Conservation (phyloP, 768 basidiomycete species). For the Pulveroboletus frians region DNA sequence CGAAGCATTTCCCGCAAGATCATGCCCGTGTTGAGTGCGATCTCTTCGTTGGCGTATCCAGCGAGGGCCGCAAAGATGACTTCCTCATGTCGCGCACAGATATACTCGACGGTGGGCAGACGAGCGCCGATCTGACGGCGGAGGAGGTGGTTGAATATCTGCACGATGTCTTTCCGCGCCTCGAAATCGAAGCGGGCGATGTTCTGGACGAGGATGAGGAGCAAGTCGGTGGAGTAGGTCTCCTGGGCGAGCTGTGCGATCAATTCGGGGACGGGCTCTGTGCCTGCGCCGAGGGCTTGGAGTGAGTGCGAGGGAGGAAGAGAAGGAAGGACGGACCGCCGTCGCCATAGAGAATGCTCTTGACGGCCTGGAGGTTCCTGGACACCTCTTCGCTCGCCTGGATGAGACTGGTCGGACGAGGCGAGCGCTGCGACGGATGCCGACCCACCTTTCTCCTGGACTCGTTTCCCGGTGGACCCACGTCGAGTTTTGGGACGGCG, state of each 20-base stretch:
- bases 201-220: constrained; percentile 74
- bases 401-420: constrained; percentile 4
- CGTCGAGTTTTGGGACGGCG: constrained; percentile 71
- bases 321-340: constrained; percentile 51
- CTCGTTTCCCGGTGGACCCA: constrained; percentile 69
- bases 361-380: constrained; percentile 87
- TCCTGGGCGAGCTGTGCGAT: constrained; percentile 95
- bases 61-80: constrained; percentile 80
- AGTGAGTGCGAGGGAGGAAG: neutral
- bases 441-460: constrained; percentile 68
- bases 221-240: constrained; percentile 85
- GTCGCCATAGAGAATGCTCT: constrained; percentile 81
- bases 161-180: constrained; percentile 79
- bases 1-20: constrained; percentile 94
- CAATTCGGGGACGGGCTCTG: constrained; percentile 82
- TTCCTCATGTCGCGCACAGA: constrained; percentile 68
- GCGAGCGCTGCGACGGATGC: neutral
- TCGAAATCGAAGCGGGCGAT: constrained; percentile 92
- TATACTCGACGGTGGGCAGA: constrained; percentile 95
- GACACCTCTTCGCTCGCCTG: constrained; percentile 88
- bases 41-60: constrained; percentile 93
- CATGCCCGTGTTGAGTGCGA: constrained; percentile 97
- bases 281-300: constrained; percentile 1
- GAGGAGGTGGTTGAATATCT: constrained; percentile 85
- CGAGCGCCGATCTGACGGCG: constrained; percentile 89